Base-by-base conservation (phyloP, 768 basidiomycete species). In the Trametes cubensis region DNA sequence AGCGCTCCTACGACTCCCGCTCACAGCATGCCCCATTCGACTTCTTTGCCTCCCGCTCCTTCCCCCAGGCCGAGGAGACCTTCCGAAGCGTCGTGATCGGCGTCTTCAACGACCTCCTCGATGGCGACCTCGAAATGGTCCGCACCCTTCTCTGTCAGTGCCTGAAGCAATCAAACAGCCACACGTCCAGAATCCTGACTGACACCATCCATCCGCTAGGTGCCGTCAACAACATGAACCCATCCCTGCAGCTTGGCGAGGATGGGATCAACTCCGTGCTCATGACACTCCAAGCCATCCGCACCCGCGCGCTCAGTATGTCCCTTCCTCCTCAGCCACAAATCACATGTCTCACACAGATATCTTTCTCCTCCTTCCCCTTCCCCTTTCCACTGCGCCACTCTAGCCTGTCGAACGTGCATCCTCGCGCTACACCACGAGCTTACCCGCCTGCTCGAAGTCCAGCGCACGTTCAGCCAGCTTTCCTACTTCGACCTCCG, bases 91-190 rank as follows among this genome's bases (percentile, higher is more conserved):
- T 93, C 18, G 76, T 94, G 38, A 71, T 90, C 34, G 83, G 85
- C 26, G 86, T 92, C 13, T 84, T 94, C 71, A 86, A 84, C 62
- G 93, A 95, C 69, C 90, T 93, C 66, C 73, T 94, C 47, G 89
- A 93, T 57, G 93, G 92, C 6, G 92, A 94, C 74, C 77, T 94
- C n/a, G 90, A 94, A 71, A 85, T 92, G 72, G 87, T 94, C 69
- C 83, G 89, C 58, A 84, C 85, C 0, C 74, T 93, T 21, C 81
- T 94, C 25, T 84, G 90, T 90, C 15, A 48, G 42, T 49, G 38
- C 34, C 34, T 34, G 34, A 34, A 17, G 18, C 20, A 11, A n/a
- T 20, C 50, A 18, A 50, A 60, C 28, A 54, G 2, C 57, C 34
- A 58, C 18, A 25, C 47, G 39, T 20, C 10, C 25, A 30, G 6